Evolutionary conservation across 1,284 basidiomycete species (phyloP).

Genomic region (Sanguinoderma infundibulare): DNA sequence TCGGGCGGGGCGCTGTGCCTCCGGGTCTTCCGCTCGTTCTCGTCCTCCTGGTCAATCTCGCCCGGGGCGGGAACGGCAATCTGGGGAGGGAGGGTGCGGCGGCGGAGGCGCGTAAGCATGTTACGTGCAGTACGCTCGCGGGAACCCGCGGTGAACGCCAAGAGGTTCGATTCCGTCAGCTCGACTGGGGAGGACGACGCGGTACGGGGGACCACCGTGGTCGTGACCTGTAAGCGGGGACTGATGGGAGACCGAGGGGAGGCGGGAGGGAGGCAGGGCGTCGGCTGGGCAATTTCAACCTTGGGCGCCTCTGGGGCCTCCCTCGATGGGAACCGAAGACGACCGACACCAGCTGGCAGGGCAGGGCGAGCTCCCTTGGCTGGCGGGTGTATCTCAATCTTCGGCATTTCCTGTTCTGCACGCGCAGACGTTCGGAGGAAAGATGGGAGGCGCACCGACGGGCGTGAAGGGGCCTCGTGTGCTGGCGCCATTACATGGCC

Average conservation of each 20-base stretch:
- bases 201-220: slow-evolving; percentile 51
- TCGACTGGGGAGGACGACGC: slow-evolving; percentile 47
- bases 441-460: slow-evolving; percentile 45
- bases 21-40: slow-evolving; percentile 39
- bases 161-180: slow-evolving; percentile 58
- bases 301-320: slow-evolving; percentile 33
- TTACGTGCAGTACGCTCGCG: slow-evolving; percentile 58
- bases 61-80: slow-evolving; percentile 28
- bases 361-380: slow-evolving; percentile 37
- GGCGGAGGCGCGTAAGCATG: slow-evolving; percentile 67
- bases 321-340: slow-evolving; percentile 46
- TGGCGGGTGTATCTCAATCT: slow-evolving; percentile 5
- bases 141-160: slow-evolving; percentile 43
- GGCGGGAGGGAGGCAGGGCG: slow-evolving; percentile 29
- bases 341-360: slow-evolving; percentile 50
- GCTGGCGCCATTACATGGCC: slow-evolving; percentile 29
- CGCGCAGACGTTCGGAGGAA: slow-evolving; percentile 43
- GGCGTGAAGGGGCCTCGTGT: slow-evolving; percentile 25
- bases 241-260: slow-evolving; percentile 41
- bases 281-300: slow-evolving; percentile 26
- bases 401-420: slow-evolving; percentile 12
- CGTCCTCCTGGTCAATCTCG: slow-evolving; percentile 30
- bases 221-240: slow-evolving; percentile 53
- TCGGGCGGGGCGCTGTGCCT: slow-evolving; percentile 46
- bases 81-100: slow-evolving; percentile 49